These are phyloP conservation scores for Stylonectria norvegica DNA, from an alignment of 2,329 filamentous ascomycete species.

Conservation along the genomic window DNA sequence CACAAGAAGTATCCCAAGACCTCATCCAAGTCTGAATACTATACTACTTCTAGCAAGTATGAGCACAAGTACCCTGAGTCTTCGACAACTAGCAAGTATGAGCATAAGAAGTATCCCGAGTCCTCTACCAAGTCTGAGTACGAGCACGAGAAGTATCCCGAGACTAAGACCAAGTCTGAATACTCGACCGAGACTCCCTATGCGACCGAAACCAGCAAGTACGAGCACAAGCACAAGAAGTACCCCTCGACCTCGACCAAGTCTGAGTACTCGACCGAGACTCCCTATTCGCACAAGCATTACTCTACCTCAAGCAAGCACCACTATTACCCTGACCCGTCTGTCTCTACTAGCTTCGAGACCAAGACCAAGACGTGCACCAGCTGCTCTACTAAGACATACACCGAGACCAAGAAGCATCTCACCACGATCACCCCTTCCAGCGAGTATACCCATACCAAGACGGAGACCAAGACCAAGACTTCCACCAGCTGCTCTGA, in stretches of 20 bases:
- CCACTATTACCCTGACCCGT: too few species aligned
- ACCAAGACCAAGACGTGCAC: slow-evolving; percentile 24
- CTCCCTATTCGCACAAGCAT: slow-evolving; percentile 8
- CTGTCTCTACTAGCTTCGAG: slow-evolving; percentile 26
- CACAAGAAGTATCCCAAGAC: slow-evolving; percentile 6
- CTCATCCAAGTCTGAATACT: slow-evolving; percentile 13
- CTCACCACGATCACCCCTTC: too few species aligned
- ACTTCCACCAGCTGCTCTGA: slow-evolving; percentile 15
- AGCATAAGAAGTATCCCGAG: slow-evolving; percentile 23
- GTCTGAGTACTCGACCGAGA: slow-evolving; percentile 8
- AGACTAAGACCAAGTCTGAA: slow-evolving; percentile 22
- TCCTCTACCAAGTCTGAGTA: slow-evolving; percentile 15
- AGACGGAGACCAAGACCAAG: slow-evolving; percentile 22
- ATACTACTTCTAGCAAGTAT: slow-evolving; percentile 5
- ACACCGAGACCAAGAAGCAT: slow-evolving; percentile 10
- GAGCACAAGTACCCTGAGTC: neutral
- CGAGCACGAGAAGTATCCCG: too few species aligned
- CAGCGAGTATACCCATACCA: slow-evolving; percentile 3
- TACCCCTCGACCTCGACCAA: slow-evolving; percentile 25
- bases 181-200: slow-evolving; percentile 15
- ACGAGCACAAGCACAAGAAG: slow-evolving; percentile 23
- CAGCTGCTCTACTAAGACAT: slow-evolving; percentile 15
- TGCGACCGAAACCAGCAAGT: slow-evolving; percentile 7
- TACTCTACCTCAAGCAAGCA: slow-evolving; percentile 2
- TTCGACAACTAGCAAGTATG: slow-evolving; percentile 21